Evolutionary conservation across 73 alveolate species (phyloP).

Genomic region (Blepharisma japonicum): DNA sequence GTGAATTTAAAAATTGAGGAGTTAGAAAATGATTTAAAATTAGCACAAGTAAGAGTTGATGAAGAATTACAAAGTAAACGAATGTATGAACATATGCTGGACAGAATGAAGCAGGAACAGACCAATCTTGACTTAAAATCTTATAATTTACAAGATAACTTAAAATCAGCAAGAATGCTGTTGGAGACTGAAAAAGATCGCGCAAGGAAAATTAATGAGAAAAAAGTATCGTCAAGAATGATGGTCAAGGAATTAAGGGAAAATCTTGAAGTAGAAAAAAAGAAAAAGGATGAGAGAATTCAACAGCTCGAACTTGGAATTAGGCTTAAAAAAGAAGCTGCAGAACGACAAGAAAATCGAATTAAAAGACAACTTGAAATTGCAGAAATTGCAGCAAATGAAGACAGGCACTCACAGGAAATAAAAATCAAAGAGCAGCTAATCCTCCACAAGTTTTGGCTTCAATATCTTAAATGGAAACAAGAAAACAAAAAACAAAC

Average conservation of each 20-base stretch:
- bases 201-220: slow-evolving; percentile 42
- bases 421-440: slow-evolving; percentile 4
- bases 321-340: slow-evolving; percentile 33
- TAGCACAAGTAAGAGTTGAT: slow-evolving; percentile 29
- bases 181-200: slow-evolving; percentile 45
- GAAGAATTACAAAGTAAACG: slow-evolving; percentile 31
- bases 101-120: slow-evolving; percentile 51
- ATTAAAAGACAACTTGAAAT: slow-evolving; percentile 21
- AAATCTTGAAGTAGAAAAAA: slow-evolving; percentile 46
- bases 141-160: slow-evolving; percentile 36
- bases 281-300: slow-evolving; percentile 57
- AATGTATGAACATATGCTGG: slow-evolving; percentile 51
- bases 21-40: not conserved
- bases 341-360: not conserved
- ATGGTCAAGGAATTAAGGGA: slow-evolving; percentile 45
- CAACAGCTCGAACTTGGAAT: slow-evolving; percentile 45
- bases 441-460: slow-evolving; percentile 19
- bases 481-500: not conserved
- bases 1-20: not conserved
- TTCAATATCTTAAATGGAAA: not conserved
- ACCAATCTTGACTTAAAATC: slow-evolving; percentile 32
- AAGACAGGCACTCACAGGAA: slow-evolving; percentile 14
- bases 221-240: slow-evolving; percentile 43
- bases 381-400: slow-evolving; percentile 32
- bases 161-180: slow-evolving; percentile 35